Base-by-base conservation (phyloP, 2,329 filamentous ascomycete species). In the Colletotrichum agaves region DNA sequence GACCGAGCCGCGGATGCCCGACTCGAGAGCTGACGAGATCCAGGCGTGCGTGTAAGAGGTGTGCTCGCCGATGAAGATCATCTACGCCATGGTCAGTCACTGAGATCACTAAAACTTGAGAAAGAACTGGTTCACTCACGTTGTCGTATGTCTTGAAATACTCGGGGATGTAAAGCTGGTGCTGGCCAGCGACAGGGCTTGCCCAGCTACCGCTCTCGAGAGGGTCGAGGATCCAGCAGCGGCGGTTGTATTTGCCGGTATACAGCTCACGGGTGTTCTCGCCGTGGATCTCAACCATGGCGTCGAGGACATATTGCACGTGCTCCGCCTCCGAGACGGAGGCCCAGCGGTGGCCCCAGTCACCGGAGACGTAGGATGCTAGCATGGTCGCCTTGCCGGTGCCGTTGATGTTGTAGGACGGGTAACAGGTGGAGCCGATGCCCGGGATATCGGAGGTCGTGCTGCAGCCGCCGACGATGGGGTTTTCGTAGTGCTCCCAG, bases 1-100 rank as follows among this genome's bases (percentile, higher is more conserved):
- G 4, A 88, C 83, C 0, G 88, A 87, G 0, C 90, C 88, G 1
- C 90, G 81, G 2, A 92, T 86, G 0, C 88, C 90, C 11, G 87
- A 90, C 74, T 93, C 90, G 4, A 93, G 78, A 1, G 90, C 90
- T 3, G 85, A 87, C 35, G 86, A 85, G 56, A 91, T 90, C 90
- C 89, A 92, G 1, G 89, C 90, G 73, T 93, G 90, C 0, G 90
- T 93, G 74, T 90, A 91, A 6, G 85, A 87, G 0, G 90, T 92
- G 74, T 92, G 90, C 75, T 93, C 90, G 2, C 87, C 87, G 5
- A 91, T 80, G 67, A 92, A 91, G 37, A 92, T 87, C n/a, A 90
- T 88, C 78, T 85, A 8, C 19, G 31, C 2, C 50, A 39, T 0
- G 19, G 13, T 39, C 5, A 23, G n/a, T 39, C 17, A 10, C n/a